Evolutionary conservation across 352 stramenopile species (phyloP).

Genomic region (Pythium folliculosum): DNA sequence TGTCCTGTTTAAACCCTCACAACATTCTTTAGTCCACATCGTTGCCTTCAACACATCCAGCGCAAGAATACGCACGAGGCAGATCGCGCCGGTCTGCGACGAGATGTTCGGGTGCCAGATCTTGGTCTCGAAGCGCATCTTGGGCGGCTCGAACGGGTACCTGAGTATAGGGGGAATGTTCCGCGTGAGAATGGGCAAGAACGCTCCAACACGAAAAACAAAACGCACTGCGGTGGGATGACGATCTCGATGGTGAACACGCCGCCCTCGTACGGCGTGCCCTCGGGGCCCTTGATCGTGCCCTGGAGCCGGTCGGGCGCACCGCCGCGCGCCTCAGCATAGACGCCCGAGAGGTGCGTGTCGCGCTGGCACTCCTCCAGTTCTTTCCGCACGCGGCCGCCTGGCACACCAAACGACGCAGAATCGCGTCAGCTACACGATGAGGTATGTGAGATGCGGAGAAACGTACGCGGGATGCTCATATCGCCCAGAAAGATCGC

Average conservation of each 20-base stretch:
- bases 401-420: slow-evolving; percentile 24
- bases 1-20: slow-evolving; percentile 68
- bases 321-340: slow-evolving; percentile 44
- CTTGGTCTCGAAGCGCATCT: slow-evolving; percentile 93
- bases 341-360: slow-evolving; percentile 80
- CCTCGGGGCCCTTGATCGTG: slow-evolving; percentile 72
- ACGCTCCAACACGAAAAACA: not conserved
- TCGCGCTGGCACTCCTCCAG: slow-evolving; percentile 87
- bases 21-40: not conserved
- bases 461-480: slow-evolving; percentile 25
- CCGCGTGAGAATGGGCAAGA: not conserved
- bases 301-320: slow-evolving; percentile 36
- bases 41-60: not conserved
- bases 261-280: slow-evolving; percentile 88
- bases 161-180: slow-evolving; percentile 27
- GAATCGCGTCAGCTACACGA: slow-evolving; percentile 20
- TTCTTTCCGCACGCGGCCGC: slow-evolving; percentile 83
- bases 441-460: not conserved
- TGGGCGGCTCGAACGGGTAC: slow-evolving; percentile 96
- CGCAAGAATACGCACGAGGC: slow-evolving; percentile 59
- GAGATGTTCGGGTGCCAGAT: slow-evolving; percentile 98
- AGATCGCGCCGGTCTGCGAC: slow-evolving; percentile 97
- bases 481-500: not conserved
- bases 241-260: slow-evolving; percentile 93
- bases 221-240: slow-evolving; percentile 90